phyloP scores from a whole-genome alignment of 768 basidiomycete species.

The Pisolithus tinctorius region DNA sequence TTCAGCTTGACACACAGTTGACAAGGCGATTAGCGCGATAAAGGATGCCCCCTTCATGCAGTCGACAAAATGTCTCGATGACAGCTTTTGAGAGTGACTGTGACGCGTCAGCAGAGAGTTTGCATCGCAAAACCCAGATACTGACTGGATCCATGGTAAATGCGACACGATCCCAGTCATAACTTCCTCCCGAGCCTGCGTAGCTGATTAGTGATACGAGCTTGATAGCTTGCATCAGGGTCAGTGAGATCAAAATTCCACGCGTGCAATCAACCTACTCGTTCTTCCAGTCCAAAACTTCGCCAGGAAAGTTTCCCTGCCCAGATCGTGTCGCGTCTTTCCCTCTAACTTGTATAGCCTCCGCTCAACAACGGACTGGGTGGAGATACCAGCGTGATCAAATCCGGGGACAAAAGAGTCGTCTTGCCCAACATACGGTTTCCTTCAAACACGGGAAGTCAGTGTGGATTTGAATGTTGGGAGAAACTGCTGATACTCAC shows the following conservation, averaged over 20 bases:
- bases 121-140: background rate
- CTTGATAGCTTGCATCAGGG: constrained; percentile 63
- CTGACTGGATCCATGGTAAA: constrained; percentile 92
- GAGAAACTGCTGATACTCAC: constrained; percentile 35
- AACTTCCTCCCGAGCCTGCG: constrained; percentile 87
- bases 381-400: constrained; percentile 97
- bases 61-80: constrained; percentile 80
- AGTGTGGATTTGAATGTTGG: background rate
- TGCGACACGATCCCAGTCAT: constrained; percentile 90
- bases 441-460: constrained; percentile 42
- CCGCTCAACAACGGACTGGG: constrained; percentile 96
- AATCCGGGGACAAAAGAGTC: constrained; percentile 86
- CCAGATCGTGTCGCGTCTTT: constrained; percentile 87
- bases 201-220: constrained; percentile 86
- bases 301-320: constrained; percentile 84
- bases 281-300: constrained; percentile 95
- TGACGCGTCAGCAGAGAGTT: constrained; percentile 2
- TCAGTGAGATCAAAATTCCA: background rate
- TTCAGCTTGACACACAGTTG: constrained; percentile 95
- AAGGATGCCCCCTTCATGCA: constrained; percentile 87
- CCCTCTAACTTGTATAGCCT: constrained; percentile 78
- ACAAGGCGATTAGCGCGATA: constrained; percentile 96
- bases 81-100: constrained; percentile 81
- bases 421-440: constrained; percentile 95
- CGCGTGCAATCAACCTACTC: constrained; percentile 51